Percentiles rank a stretch among this genome's conserved stretches.
phyloP scores from a whole-genome alignment of 441 rosid genomes.

The Raphanus hybrid region DNA sequence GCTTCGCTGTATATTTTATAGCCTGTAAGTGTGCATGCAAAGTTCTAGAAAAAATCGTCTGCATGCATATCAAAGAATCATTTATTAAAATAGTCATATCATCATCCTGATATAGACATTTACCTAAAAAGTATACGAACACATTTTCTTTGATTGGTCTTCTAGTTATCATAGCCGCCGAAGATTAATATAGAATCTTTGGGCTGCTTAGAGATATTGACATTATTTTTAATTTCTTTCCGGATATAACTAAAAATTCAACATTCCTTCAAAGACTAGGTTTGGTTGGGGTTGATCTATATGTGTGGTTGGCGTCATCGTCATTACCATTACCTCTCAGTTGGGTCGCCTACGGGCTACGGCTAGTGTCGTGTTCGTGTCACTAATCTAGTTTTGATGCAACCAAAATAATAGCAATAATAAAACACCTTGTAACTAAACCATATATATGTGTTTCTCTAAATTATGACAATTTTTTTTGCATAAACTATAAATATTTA shows the following conservation, averaged over 20 bases:
- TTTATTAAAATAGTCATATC: slow-evolving; percentile 18
- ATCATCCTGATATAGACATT: slow-evolving; percentile 34
- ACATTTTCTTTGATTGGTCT: slow-evolving; percentile 21
- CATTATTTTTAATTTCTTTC: slow-evolving; percentile 4
- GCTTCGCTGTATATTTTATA: background rate
- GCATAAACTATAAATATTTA: background rate
- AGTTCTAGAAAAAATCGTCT: background rate
- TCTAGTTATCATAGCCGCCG: slow-evolving; percentile 30
- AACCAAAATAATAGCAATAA: background rate
- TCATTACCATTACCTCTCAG: slow-evolving; percentile 22
- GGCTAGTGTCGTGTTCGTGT: slow-evolving; percentile 28
- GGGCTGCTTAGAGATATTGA: slow-evolving; percentile 30
- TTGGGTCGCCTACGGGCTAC: slow-evolving; percentile 27
- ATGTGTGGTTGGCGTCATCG: slow-evolving; percentile 16
- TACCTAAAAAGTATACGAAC: slow-evolving; percentile 25
- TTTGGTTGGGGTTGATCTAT: slow-evolving; percentile 33
- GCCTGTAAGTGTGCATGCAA: slow-evolving; percentile 15
- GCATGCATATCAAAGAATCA: slow-evolving; percentile 19
- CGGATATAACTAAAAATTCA: slow-evolving; percentile 21
- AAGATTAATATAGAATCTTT: slow-evolving; percentile 21
- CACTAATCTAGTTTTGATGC: background rate
- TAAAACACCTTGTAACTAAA: background rate
- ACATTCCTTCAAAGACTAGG: slow-evolving; percentile 7
- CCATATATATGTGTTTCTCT: background rate
- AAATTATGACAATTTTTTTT: background rate